Evolutionary conservation across 2,329 filamentous ascomycete species (phyloP), one percentile per base, ranked within the genome.

Genomic region (Diaporthe humulicola): DNA sequence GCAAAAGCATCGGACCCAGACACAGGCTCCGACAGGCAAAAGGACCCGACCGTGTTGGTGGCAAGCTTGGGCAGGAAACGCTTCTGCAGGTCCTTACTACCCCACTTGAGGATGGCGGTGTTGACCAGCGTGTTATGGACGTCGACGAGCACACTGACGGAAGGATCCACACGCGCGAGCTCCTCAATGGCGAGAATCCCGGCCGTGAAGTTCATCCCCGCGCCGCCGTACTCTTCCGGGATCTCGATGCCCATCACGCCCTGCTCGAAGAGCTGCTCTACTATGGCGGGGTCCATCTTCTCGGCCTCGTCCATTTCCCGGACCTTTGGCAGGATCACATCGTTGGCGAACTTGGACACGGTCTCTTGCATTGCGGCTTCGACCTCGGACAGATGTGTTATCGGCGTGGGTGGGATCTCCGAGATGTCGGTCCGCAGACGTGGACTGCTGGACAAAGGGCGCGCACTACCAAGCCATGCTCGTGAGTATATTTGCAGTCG

Each of bases 81-180:
- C 85, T 94, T 93, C 90, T 97, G 94, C 76, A 94, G 86, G 79
- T 92, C 90, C 76, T 91, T 89, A 79, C 92, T 95, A 45, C 93
- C 97, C 84, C 93, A 97, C 83, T 95, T 97, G 80, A 98, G 83
- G 73, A 99, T 89, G 19, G 95, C 94, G 3, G 96, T 98, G 87
- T 98, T 98, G 84, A 98, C 96, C 70, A 99, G 89, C 0, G 97
- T 99, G 86, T 99, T 99, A 89, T 99, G 97, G 30, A 99, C 97
- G 84, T 99, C 97, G 74, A 96, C 95, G 87, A 99, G 86, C 77
- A 99, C 97, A 81, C 94, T 96, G 77, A 99, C 97, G 78, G 94
- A 97, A 54, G 97, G 97, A 82, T 99, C 97, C 25, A 98, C 94
- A 74, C 95, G 91, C 0, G 97, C 97, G 76, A 99, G 88, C 88